Evolutionary conservation across 148 eudicot genomes (phyloP).

Genomic region (Persicaria tinctoria): DNA sequence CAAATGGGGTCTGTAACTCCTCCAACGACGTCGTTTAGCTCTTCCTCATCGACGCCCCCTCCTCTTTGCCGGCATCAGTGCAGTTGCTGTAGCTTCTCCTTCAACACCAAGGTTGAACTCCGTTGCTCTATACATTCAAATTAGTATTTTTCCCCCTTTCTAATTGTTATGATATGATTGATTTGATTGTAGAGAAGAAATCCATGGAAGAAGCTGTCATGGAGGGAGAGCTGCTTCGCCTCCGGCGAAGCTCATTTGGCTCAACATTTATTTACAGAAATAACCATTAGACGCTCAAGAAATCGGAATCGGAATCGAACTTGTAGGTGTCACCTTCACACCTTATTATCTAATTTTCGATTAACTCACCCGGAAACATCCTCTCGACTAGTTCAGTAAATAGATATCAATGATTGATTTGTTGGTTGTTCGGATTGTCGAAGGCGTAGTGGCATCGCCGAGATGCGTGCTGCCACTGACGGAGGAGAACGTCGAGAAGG

Average conservation of each 20-base stretch:
- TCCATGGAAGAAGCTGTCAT: constrained; percentile 7
- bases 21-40: constrained; percentile 11
- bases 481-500: constrained; percentile 89
- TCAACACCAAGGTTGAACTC: background rate
- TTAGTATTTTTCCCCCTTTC: background rate
- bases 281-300: background rate
- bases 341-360: background rate
- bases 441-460: constrained; percentile 35
- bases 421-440: background rate
- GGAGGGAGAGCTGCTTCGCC: background rate
- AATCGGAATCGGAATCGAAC: background rate
- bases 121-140: background rate
- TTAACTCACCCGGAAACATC: background rate
- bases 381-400: background rate
- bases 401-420: background rate
- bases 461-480: constrained; percentile 72
- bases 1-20: background rate
- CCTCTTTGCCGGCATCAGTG: background rate
- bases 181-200: background rate
- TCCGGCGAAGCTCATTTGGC: background rate
- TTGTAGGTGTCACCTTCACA: background rate
- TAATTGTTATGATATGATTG: background rate
- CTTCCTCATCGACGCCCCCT: background rate
- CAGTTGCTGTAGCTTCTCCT: background rate
- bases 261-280: background rate